Evolutionary conservation across 768 basidiomycete species (phyloP), one percentile per base, ranked within the genome.

Genomic region (Stropharia rugosoannulata): DNA sequence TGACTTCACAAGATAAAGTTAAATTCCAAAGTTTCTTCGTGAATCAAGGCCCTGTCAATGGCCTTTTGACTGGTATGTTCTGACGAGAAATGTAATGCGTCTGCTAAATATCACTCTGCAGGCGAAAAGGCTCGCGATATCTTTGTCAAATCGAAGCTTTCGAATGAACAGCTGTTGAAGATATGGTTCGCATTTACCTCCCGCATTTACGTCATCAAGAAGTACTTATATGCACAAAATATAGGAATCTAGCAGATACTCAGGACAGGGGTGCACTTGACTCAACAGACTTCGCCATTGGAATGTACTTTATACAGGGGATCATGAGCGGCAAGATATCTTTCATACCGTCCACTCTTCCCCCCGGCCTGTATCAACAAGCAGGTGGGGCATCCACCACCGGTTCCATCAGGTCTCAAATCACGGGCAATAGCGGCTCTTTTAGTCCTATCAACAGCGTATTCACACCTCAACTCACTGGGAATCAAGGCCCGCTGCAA

Each of bases 231-330:
- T 49, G 38, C 22, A 22, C 50, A 38, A 41, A 37, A 43, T 39
- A 12, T 45, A 97, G 95, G 95, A 88, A 81, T 59, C 81, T 99
- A 38, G 90, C 95, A n/a, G 97, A 99, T 70, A 95, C 95, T 3
- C 90, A 95, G 71, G 84, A 90, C 62, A 83, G 97, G 58, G 96
- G 97, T 49, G 76, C 80, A 11, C 85, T 99, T 57, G 97, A 99
- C 69, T 75, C 85, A 13, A 80, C 88, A 43, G 97, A 99, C 72
- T 99, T 99, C 67, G 87, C 90, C 57, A 85, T 99, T 65, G 97
- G 89, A 39, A 95, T 97, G 95, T 93, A 93, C 70, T 83, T 98
- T 67, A 95, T 98, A 60, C 95, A 98, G 71, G 88, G 84, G n/a
- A 75, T 82, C 38, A 97, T 98, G 95, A 84, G 88, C 51, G 82